phyloP scores from a whole-genome alignment of 2,329 filamentous ascomycete genomes.

The Stemphylium lycopersici region DNA sequence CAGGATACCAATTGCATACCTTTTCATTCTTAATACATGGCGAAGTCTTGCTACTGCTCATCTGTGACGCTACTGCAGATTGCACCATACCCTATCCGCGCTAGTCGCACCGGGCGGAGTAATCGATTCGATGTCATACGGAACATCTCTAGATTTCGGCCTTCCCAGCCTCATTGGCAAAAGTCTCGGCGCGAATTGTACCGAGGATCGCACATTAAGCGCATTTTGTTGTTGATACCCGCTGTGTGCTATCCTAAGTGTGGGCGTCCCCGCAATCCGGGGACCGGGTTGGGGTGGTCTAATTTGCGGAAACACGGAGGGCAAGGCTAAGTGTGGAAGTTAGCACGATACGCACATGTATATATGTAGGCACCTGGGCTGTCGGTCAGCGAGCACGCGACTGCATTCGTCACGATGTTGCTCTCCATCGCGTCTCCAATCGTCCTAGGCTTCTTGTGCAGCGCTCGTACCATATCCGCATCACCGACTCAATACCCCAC shows the following conservation, averaged over 20 bases:
- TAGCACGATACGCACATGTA: not conserved
- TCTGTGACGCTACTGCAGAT: not conserved
- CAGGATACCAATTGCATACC: not conserved
- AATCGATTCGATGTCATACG: too few relatives aligned
- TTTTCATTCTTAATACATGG: not conserved
- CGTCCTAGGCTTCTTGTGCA: constrained; percentile 13
- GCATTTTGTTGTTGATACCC: not conserved
- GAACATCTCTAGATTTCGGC: too few relatives aligned
- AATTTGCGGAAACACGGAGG: constrained; percentile 34
- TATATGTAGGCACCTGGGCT: constrained; percentile 1
- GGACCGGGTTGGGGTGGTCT: constrained; percentile 11
- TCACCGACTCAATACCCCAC: constrained; percentile 10
- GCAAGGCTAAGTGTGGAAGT: constrained; percentile 26
- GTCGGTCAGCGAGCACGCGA: not conserved
- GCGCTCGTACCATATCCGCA: constrained; percentile 9
- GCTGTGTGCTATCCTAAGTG: constrained; percentile 4
- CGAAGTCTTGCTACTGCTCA: too few relatives aligned
- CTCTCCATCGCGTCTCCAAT: constrained; percentile 1
- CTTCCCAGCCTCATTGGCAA: too few relatives aligned
- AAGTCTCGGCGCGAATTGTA: constrained; percentile 11
- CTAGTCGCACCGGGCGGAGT: too few relatives aligned
- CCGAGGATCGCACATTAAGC: constrained; percentile 13
- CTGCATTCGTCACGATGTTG: constrained; percentile 18
- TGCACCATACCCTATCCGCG: too few relatives aligned
- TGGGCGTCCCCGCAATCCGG: constrained; percentile 24